Conservation (phyloP, 2,329 filamentous ascomycete species). For the Cercospora zeina region DNA sequence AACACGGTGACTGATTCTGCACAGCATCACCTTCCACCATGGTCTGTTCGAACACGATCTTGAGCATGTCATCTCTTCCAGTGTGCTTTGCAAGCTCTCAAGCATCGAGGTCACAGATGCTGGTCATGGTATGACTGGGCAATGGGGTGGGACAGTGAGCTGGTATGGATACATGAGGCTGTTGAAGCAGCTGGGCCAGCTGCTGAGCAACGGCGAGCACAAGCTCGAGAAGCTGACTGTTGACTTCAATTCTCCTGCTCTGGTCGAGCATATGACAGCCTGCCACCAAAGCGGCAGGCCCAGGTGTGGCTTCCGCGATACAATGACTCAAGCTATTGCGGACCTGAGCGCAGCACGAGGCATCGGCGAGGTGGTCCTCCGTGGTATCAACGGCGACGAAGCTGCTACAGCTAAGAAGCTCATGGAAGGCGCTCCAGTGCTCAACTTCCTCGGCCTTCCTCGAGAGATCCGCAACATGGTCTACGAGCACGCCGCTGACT, state of each 20-base stretch:
- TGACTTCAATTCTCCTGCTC: slow-evolving; percentile 27
- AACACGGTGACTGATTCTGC: slow-evolving; percentile 5
- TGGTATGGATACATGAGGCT: slow-evolving; percentile 37
- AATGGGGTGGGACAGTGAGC: slow-evolving; percentile 22
- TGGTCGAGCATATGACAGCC: slow-evolving; percentile 32
- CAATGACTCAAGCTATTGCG: slow-evolving; percentile 25
- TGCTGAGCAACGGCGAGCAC: slow-evolving; percentile 32
- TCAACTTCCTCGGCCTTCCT: slow-evolving; percentile 34
- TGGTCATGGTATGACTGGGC: slow-evolving; percentile 72
- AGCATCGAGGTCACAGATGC: slow-evolving; percentile 73
- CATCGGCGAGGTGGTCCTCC: slow-evolving; percentile 32
- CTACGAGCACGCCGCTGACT: slow-evolving; percentile 33
- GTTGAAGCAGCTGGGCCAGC: slow-evolving; percentile 29
- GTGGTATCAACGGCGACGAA: slow-evolving; percentile 30
- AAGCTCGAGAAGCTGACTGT: slow-evolving; percentile 36
- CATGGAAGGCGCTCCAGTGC: slow-evolving; percentile 26
- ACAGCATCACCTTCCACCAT: slow-evolving; percentile 36
- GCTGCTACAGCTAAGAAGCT: slow-evolving; percentile 29
- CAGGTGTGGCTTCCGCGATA: slow-evolving; percentile 37
- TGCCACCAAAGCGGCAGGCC: slow-evolving; percentile 26
- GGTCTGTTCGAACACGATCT: slow-evolving; percentile 30
- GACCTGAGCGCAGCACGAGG: slow-evolving; percentile 28
- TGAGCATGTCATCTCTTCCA: slow-evolving; percentile 27
- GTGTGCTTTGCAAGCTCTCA: slow-evolving; percentile 33
- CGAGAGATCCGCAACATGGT: slow-evolving; percentile 35